phyloP scores from a whole-genome alignment of 257 asterid species.

The Solanum lycopersicoides region DNA sequence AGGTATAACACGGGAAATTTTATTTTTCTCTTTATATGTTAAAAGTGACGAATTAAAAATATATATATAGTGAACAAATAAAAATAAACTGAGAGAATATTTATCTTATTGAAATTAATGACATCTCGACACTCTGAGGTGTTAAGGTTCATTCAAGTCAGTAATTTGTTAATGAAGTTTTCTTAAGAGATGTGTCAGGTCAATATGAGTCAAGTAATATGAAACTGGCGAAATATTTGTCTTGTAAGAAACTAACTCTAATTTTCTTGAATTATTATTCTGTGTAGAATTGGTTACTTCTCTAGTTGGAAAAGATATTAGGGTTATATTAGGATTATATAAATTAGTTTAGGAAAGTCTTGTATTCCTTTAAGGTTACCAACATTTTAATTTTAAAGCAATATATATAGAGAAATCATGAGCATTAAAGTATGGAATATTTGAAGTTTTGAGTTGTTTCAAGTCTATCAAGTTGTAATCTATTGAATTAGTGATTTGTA shows the following conservation, averaged over 20 bases:
- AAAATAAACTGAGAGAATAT: too few species aligned
- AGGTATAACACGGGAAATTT: too few species aligned
- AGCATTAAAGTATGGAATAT: background rate
- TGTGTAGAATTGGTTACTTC: background rate
- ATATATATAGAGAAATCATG: background rate
- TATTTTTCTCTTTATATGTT: too few species aligned
- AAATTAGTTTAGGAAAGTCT: background rate
- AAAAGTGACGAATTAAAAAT: too few species aligned
- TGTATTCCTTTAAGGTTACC: background rate
- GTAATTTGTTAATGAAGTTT: too few species aligned
- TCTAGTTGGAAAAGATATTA: background rate
- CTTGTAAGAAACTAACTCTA: background rate
- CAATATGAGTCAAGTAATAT: background rate
- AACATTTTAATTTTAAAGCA: background rate
- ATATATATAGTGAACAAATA: too few species aligned
- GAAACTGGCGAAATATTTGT: too few species aligned
- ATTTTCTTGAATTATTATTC: background rate
- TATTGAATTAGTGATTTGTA: background rate
- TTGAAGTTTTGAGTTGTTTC: background rate
- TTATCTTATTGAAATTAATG: too few species aligned
- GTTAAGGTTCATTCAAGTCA: too few species aligned
- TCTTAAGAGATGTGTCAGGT: background rate
- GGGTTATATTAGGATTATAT: background rate
- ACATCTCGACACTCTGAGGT: too few species aligned
- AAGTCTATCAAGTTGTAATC: background rate